Base-by-base conservation (phyloP, 108 stramenopile genomes). In the Nitzschia sp. region DNA sequence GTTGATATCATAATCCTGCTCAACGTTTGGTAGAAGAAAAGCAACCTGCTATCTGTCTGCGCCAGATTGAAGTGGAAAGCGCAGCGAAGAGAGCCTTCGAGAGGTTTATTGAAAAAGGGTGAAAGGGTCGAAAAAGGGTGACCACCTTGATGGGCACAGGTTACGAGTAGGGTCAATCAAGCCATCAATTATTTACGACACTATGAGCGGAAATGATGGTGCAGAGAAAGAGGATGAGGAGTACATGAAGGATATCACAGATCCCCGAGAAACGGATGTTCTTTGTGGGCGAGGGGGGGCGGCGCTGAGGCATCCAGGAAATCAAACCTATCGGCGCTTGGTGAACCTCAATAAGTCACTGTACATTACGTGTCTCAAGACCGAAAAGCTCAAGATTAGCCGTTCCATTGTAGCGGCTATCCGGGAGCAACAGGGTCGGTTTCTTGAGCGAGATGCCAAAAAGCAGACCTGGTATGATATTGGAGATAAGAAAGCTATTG, bases 351-450 rank as follows among this genome's bases (percentile, higher is more conserved):
- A 85, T 66, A 81, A 85, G 74, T 61, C 66, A 16, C 66, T 79
- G 5, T 85, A 85, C 53, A 79, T 74, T 41, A 81, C 80, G 15
- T 79, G 80, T 63, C 72, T 71, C 47, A 85, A 81, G 53, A 75
- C 78, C 2, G 80, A 85, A 52, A 92, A 88, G 68, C 81, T 89
- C 34, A 82, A 86, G 63, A 92, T 92, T 45, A 80, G 81, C 36
- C 78, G 82, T 9, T 84, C 83, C 16, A 92, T 92, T 59, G 88
- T 92, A 6, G 85, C 83, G 23, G 81, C 86, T 41, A 88, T 92
- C 59, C 85, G 87, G 50, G 83, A 90, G 53, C 85, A 83, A 71
- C 73, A 86, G 38, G 91, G 91, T 2, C 71, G 87, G 2, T 92
- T 92, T 60, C 76, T 92, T 60, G 86, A 88, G 77, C 85, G 85